These are phyloP conservation scores for Nakazawaea wickerhamii DNA, from an alignment of 805 yeast genomes.

Conservation along the genomic window DNA sequence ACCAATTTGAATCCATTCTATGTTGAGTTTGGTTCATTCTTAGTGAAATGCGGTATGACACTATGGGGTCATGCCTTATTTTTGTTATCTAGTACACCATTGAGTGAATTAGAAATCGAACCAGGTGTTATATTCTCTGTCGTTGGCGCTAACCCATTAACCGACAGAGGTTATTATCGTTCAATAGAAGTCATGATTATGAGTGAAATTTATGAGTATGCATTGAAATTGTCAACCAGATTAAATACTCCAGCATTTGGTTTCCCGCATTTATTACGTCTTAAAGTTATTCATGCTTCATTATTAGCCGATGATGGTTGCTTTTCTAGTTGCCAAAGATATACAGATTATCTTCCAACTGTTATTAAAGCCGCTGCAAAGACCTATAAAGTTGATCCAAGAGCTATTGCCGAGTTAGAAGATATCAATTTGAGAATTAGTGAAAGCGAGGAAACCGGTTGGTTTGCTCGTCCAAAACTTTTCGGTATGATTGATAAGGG, in stretches of 20 bases:
- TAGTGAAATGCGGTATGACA: slow-evolving; percentile 27
- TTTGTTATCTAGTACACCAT: slow-evolving; percentile 41
- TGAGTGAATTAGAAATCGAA: slow-evolving; percentile 26
- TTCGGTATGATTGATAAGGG: slow-evolving; percentile 88
- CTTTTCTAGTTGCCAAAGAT: slow-evolving; percentile 53
- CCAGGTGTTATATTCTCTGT: slow-evolving; percentile 31
- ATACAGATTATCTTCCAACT: slow-evolving; percentile 46
- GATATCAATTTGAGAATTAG: slow-evolving; percentile 41
- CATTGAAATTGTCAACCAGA: slow-evolving; percentile 30
- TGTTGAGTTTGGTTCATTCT: slow-evolving; percentile 45
- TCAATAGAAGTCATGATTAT: slow-evolving; percentile 41
- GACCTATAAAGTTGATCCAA: slow-evolving; percentile 28
- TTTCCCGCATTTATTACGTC: slow-evolving; percentile 50
- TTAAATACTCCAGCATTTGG: slow-evolving; percentile 18
- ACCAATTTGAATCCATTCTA: slow-evolving; percentile 28
- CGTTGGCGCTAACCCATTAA: slow-evolving; percentile 27
- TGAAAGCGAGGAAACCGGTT: slow-evolving; percentile 47
- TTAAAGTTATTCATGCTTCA: slow-evolving; percentile 52
- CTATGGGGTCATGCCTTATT: slow-evolving; percentile 41
- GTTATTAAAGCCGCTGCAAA: slow-evolving; percentile 34
- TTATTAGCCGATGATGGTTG: slow-evolving; percentile 64
- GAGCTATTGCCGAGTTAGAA: slow-evolving; percentile 28
- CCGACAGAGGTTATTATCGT: slow-evolving; percentile 4
- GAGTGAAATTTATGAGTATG: slow-evolving; percentile 68
- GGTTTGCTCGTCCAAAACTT: slow-evolving; percentile 70